A percentile compares a stretch with the other conserved stretches of the same genome.
Conservation (phyloP, 805 yeast genomes). For the Komagataella ulmi region DNA sequence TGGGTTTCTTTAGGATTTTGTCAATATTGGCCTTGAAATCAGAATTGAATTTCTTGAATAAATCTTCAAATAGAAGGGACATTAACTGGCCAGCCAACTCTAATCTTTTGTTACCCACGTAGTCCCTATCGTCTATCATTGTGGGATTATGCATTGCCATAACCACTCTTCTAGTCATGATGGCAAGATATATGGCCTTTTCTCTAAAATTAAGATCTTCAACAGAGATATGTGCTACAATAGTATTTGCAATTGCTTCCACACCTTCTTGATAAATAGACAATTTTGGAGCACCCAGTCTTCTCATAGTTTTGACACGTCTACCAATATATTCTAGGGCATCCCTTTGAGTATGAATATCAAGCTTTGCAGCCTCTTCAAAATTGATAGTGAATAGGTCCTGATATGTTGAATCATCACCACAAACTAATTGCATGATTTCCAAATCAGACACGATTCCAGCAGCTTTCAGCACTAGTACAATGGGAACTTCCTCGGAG, state of each 20-base stretch:
- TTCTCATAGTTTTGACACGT: slow-evolving; percentile 84
- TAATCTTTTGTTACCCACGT: slow-evolving; percentile 94
- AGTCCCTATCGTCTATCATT: slow-evolving; percentile 97
- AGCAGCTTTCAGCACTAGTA: slow-evolving; percentile 84
- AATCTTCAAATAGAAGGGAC: slow-evolving; percentile 90
- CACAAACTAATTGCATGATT: slow-evolving; percentile 89
- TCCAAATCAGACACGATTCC: slow-evolving; percentile 89
- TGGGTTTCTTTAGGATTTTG: slow-evolving; percentile 85
- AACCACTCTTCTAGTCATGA: slow-evolving; percentile 92
- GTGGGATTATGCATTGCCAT: slow-evolving; percentile 92
- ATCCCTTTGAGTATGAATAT: slow-evolving; percentile 83
- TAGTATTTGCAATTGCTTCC: slow-evolving; percentile 91
- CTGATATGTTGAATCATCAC: slow-evolving; percentile 76
- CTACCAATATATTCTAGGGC: slow-evolving; percentile 87
- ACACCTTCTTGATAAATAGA: slow-evolving; percentile 85
- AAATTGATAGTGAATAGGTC: slow-evolving; percentile 87
- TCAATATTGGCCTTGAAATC: slow-evolving; percentile 93
- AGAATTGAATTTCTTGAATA: slow-evolving; percentile 89
- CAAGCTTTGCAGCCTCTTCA: slow-evolving; percentile 82
- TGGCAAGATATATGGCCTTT: slow-evolving; percentile 86
- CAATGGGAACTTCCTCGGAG: slow-evolving; percentile 91
- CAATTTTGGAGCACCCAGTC: slow-evolving; percentile 71
- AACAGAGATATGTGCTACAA: slow-evolving; percentile 89
- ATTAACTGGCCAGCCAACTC: slow-evolving; percentile 96
- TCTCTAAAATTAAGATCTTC: slow-evolving; percentile 76